Evolutionary conservation across 2,329 filamentous ascomycete species (phyloP), one percentile per base, ranked within the genome.

Genomic region (Trichoderma asperellum): DNA sequence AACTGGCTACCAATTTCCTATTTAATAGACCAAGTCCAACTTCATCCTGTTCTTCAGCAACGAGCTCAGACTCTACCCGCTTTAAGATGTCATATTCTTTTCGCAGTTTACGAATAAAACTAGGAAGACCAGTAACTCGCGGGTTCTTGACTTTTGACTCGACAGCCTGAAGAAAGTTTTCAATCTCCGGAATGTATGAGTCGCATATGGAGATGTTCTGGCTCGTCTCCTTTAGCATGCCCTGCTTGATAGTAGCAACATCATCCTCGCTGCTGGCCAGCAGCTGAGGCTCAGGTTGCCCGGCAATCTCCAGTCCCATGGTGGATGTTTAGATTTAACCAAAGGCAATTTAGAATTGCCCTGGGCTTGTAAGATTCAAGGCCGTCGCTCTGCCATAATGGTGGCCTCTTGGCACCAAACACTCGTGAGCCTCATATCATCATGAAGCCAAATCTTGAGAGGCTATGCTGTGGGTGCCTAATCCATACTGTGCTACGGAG

Each of bases 1-100:
- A 71, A 43, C 73, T 72, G 6, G 73, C 71, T 12, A 78, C 75
- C 7, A 79, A 69, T 29, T 71, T 75, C 11, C 70, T 70, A 21
- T 59, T 69, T 2, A 74, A 24, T 5, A 55, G 49, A 27, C 68
- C 71, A 35, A 76, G 58, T 4, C 65, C 47, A 5, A 69, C 58
- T 5, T 68, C 70, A 21, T 69, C 52, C 12, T 70, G 40, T n/a
- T 66, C 34, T 8, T 5, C 29, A 12, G 64, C 35, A 12, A 63
- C 47, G 27, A 76, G 69, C 2, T 71, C 67, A 3, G 65, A 24
- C 35, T 72, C 62, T 2, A 73, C 65, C 5, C 29, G 35, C 24
- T 70, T 53, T 6, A 76, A 63, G 12, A 55, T 43, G 14, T 60
- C 69, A 14, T 71, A 67, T 10, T 76, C 74, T 18, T 67, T 64